Conservation (phyloP, 768 basidiomycete species). For the Termitomyces bulborhizus region DNA sequence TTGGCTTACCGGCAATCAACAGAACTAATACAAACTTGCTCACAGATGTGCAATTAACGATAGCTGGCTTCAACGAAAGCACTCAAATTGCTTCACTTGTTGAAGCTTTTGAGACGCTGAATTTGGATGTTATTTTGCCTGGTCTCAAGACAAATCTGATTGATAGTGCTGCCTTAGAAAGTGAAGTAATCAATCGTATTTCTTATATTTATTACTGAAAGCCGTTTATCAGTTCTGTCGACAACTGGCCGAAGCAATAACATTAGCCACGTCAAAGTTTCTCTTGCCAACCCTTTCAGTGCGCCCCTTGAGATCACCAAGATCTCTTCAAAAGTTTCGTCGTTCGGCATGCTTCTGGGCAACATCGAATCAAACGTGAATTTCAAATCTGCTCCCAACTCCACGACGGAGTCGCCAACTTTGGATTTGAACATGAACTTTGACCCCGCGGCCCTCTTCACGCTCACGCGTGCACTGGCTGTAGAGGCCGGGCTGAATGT, state of each 20-base stretch:
- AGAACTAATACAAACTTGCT: background rate
- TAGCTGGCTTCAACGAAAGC: slow-evolving; percentile 54
- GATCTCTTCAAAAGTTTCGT: slow-evolving; percentile 54
- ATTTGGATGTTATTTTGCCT: slow-evolving; percentile 51
- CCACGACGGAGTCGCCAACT: slow-evolving; percentile 48
- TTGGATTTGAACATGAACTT: slow-evolving; percentile 62
- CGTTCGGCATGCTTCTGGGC: slow-evolving; percentile 57
- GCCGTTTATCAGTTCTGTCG: slow-evolving; percentile 38
- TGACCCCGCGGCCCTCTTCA: slow-evolving; percentile 63
- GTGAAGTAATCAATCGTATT: slow-evolving; percentile 30
- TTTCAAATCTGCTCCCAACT: slow-evolving; percentile 48
- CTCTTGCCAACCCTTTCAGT: slow-evolving; percentile 64
- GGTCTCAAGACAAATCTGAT: slow-evolving; percentile 54
- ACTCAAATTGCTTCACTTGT: slow-evolving; percentile 52
- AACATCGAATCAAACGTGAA: slow-evolving; percentile 46
- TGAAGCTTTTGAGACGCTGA: slow-evolving; percentile 55
- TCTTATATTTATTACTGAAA: slow-evolving; percentile 1
- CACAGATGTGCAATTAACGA: slow-evolving; percentile 49
- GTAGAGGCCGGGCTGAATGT: slow-evolving; percentile 56
- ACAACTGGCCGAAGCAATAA: slow-evolving; percentile 60
- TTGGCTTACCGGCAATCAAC: background rate
- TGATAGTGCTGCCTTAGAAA: slow-evolving; percentile 46
- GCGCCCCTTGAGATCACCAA: slow-evolving; percentile 49
- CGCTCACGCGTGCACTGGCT: slow-evolving; percentile 61
- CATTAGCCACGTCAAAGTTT: slow-evolving; percentile 58